Evolutionary conservation across 805 yeast genomes (phyloP), one percentile per base, ranked within the genome.

Genomic region (Cyberlindnera japonica): DNA sequence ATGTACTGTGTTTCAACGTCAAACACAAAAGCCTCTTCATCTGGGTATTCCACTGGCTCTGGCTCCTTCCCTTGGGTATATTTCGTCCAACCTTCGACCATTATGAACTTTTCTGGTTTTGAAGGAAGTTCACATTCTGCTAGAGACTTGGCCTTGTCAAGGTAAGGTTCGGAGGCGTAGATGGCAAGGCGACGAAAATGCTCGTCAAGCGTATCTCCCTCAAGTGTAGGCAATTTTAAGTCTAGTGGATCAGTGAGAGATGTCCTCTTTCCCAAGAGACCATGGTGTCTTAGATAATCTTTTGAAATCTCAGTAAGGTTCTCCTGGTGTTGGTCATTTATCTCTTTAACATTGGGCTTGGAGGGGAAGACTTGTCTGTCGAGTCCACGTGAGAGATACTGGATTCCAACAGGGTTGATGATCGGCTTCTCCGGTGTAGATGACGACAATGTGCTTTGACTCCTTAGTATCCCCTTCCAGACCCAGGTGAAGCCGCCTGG

Each of bases 1-100:
- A 86, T 81, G 62, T 88, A 90, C 54, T 90, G 58, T 0, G 83
- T 86, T 59, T 93, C 99, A 10, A 87, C 90, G 61, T 93, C 99
- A 59, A 91, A 91, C 0, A 84, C 89, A 11, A 93, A 55, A 3
- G 75, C 77, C 30, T 79, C 71, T 42, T 86, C 97, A 25, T 49
- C 53, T 0, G 99, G 99, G 51, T 64, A 81, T 0, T 67, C 68
- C 0, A 93, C 96, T 0, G 56, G 43, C 16, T 62, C 61, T 0
- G 95, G 89, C 0, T 39, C 40, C 1, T 81, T 81, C 0, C 67
- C 67, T 0, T 67, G 64, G 4, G 64, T 75, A 59, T 93, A 91
- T 51, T 83, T 69, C 14, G 77, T 70, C 98, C 98, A 93, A 7
- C 99, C 98, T 3, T 86, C 61, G 49, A 67, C 56, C 37, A 75